phyloP scores from a whole-genome alignment of 768 basidiomycete genomes.

The Lanmaoa rubissima region DNA sequence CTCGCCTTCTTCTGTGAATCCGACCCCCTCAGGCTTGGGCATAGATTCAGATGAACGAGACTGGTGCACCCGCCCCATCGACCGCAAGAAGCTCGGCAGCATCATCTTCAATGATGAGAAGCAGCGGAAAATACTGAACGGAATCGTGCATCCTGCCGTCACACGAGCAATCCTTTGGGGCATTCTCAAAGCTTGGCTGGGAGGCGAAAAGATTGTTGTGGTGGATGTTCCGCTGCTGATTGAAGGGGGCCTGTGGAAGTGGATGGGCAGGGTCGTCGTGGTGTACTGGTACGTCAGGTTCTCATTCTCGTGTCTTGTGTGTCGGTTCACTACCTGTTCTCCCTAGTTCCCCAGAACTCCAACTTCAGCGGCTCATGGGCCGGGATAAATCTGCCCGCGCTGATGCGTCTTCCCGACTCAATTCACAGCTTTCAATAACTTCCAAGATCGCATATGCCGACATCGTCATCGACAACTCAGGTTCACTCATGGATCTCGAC shows the following conservation, averaged over 20 bases:
- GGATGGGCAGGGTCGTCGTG: constrained; percentile 80
- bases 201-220: constrained; percentile 75
- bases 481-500: constrained; percentile 64
- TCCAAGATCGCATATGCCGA: constrained; percentile 86
- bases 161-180: constrained; percentile 68
- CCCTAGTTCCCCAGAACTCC: constrained; percentile 73
- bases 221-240: constrained; percentile 92
- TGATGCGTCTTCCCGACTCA: constrained; percentile 72
- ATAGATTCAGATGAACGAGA: not conserved
- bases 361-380: constrained; percentile 77
- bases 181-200: constrained; percentile 69
- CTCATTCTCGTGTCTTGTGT: not conserved
- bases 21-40: not conserved
- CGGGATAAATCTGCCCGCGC: constrained; percentile 66
- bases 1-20: constrained; percentile 24
- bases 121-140: constrained; percentile 72
- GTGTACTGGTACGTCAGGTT: constrained; percentile 76
- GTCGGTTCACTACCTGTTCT: not conserved
- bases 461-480: constrained; percentile 86
- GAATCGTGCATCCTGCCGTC: constrained; percentile 92
- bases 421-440: constrained; percentile 76
- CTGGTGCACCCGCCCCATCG: constrained; percentile 60
- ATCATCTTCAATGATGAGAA: constrained; percentile 80
- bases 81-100: constrained; percentile 79
- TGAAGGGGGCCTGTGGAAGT: constrained; percentile 82